Conservation (phyloP, 2,329 filamentous ascomycete genomes). For the Clarireedia paspali region DNA sequence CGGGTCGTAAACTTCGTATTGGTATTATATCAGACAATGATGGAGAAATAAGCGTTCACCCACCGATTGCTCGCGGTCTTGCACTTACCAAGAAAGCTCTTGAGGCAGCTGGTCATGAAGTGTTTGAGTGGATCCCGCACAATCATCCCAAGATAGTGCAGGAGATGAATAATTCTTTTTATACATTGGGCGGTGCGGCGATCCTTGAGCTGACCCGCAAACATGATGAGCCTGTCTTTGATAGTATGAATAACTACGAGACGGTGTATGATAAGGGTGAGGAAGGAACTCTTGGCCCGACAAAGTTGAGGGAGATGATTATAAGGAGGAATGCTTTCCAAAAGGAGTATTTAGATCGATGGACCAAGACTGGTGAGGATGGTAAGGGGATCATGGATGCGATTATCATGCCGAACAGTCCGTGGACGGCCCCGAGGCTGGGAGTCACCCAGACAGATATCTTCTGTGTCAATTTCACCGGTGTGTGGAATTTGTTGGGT, state of each 20-base stretch:
- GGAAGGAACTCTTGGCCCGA: slow-evolving; percentile 22
- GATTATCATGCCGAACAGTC: slow-evolving; percentile 28
- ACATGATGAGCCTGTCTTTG: slow-evolving; percentile 25
- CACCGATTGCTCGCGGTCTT: slow-evolving; percentile 6
- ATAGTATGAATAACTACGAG: slow-evolving; percentile 27
- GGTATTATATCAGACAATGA: slow-evolving; percentile 13
- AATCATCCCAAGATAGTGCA: slow-evolving; percentile 28
- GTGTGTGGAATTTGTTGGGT: slow-evolving; percentile 28
- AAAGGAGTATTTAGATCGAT: slow-evolving; percentile 31
- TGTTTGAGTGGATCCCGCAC: slow-evolving; percentile 14
- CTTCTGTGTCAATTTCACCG: slow-evolving; percentile 27
- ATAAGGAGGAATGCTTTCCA: slow-evolving; percentile 28
- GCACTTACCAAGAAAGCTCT: not conserved
- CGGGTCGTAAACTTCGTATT: slow-evolving; percentile 14
- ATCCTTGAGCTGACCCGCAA: slow-evolving; percentile 24
- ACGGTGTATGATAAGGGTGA: slow-evolving; percentile 22
- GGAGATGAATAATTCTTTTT: slow-evolving; percentile 26
- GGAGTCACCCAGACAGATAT: slow-evolving; percentile 22
- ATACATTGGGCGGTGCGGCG: slow-evolving; percentile 28
- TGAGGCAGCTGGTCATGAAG: slow-evolving; percentile 2
- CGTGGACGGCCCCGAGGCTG: slow-evolving; percentile 31
- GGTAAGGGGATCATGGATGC: slow-evolving; percentile 26
- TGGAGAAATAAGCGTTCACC: not conserved
- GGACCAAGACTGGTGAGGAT: slow-evolving; percentile 26
- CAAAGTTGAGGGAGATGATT: slow-evolving; percentile 28